A percentile compares a stretch with the other conserved stretches of the same genome.
Evolutionary conservation across 352 stramenopile genomes (phyloP).

Genomic region (Phytophthora sansomeana): DNA sequence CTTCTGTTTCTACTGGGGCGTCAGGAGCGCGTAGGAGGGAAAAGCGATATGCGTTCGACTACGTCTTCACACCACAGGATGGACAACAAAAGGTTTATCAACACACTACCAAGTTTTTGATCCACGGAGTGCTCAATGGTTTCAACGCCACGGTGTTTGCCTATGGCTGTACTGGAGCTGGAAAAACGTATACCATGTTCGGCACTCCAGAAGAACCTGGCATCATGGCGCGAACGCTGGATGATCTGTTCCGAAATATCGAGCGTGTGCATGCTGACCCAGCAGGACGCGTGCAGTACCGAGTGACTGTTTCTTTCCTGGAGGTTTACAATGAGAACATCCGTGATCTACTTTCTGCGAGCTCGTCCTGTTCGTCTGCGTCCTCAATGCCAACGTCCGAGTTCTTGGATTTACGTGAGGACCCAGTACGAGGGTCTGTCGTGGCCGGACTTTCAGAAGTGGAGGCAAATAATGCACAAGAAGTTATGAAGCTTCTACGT

Average conservation of each 20-base stretch:
- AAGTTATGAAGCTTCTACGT: conserved; percentile 90
- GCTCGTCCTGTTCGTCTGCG: conserved; percentile 31
- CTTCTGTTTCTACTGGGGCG: conserved; percentile 16
- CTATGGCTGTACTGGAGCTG: conserved; percentile 89
- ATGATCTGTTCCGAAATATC: conserved; percentile 87
- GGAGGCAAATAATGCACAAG: conserved; percentile 70
- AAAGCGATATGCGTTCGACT: conserved; percentile 92
- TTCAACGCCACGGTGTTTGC: conserved; percentile 94
- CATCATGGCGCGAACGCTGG: conserved; percentile 90
- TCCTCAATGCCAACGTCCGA: conserved; percentile 36
- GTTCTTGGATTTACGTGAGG: conserved; percentile 85
- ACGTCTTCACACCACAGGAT: conserved; percentile 80
- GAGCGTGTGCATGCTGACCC: conserved; percentile 37
- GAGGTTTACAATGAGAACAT: conserved; percentile 96
- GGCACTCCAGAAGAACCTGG: conserved; percentile 82
- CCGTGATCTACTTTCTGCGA: conserved; percentile 77
- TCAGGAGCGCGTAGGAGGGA: conserved; percentile 51
- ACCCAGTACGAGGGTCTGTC: conserved; percentile 84
- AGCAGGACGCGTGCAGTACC: conserved; percentile 28
- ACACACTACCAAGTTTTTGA: conserved; percentile 89
- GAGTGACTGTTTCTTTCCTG: conserved; percentile 88
- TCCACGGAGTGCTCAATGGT: conserved; percentile 89
- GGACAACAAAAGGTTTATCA: conserved; percentile 85
- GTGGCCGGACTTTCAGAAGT: conserved; percentile 90
- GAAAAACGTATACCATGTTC: conserved; percentile 94